phyloP scores from a whole-genome alignment of 768 basidiomycete species.

The Mycena rosella region DNA sequence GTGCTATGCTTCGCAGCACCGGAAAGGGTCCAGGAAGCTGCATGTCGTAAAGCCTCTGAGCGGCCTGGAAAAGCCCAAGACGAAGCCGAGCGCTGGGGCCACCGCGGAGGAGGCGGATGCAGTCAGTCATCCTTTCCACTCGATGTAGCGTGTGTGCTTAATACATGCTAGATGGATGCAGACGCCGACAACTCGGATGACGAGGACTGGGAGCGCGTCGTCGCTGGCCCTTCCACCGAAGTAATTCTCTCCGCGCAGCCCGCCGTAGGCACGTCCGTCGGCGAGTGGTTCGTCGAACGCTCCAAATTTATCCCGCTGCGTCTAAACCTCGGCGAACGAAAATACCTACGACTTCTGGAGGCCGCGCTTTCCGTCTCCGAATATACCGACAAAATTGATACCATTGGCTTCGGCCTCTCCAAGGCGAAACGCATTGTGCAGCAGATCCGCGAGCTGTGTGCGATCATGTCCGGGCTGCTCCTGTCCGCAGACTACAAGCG shows the following conservation, averaged over 20 bases:
- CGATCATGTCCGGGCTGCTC: slow-evolving; percentile 87
- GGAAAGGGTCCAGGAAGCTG: slow-evolving; percentile 81
- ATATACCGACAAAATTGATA: slow-evolving; percentile 93
- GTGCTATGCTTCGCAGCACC: slow-evolving; percentile 87
- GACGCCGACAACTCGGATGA: slow-evolving; percentile 57
- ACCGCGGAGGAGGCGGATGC: slow-evolving; percentile 45
- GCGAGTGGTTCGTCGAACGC: slow-evolving; percentile 89
- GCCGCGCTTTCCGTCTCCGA: slow-evolving; percentile 88
- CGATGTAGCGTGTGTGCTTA: not conserved
- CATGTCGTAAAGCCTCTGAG: slow-evolving; percentile 68
- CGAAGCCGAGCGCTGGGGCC: slow-evolving; percentile 16
- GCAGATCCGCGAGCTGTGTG: slow-evolving; percentile 89
- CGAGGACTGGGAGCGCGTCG: slow-evolving; percentile 59
- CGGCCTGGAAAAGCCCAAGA: slow-evolving; percentile 43
- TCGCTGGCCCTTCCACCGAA: slow-evolving; percentile 49
- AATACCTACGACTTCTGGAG: slow-evolving; percentile 86
- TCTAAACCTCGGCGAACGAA: slow-evolving; percentile 80
- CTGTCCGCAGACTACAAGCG: slow-evolving; percentile 89
- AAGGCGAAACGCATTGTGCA: slow-evolving; percentile 91
- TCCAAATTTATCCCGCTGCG: slow-evolving; percentile 86
- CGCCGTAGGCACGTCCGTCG: slow-evolving; percentile 69
- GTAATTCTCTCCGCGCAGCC: slow-evolving; percentile 67
- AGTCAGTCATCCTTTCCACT: slow-evolving; percentile 40
- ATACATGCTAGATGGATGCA: slow-evolving; percentile 58
- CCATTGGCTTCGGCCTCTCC: slow-evolving; percentile 78